These are phyloP conservation scores for Melampsora abietis-canadensis DNA, from an alignment of 1,284 basidiomycete species.

Conservation along the genomic window DNA sequence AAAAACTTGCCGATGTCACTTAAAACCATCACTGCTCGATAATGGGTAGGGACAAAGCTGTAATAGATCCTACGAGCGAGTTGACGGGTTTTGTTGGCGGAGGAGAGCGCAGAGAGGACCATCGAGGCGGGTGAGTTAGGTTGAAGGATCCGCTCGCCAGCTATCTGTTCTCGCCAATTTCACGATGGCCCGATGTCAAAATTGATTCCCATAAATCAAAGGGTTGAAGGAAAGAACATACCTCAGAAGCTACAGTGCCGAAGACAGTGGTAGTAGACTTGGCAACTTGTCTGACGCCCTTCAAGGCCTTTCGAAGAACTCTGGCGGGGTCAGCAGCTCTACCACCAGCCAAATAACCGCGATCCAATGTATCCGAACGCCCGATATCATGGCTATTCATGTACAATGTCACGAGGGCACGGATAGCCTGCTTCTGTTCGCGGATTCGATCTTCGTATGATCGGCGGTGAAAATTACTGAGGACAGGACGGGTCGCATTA, in stretches of 20 bases:
- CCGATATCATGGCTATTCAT: slow-evolving; percentile 61
- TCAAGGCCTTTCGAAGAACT: slow-evolving; percentile 68
- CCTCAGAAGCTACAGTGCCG: slow-evolving; percentile 37
- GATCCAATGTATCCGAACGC: slow-evolving; percentile 64
- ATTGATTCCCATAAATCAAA: background rate
- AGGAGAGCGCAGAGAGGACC: slow-evolving; percentile 73
- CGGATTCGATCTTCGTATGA: slow-evolving; percentile 78
- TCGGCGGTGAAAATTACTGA: slow-evolving; percentile 73
- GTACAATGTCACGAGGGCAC: slow-evolving; percentile 71
- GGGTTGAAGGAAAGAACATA: slow-evolving; percentile 1
- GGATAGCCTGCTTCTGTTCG: slow-evolving; percentile 76
- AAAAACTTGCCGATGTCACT: slow-evolving; percentile 74
- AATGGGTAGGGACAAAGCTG: slow-evolving; percentile 69
- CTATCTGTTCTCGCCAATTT: slow-evolving; percentile 55
- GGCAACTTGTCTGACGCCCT: slow-evolving; percentile 68
- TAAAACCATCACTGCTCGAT: slow-evolving; percentile 61
- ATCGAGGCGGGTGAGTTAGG: slow-evolving; percentile 81
- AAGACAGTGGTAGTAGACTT: slow-evolving; percentile 69
- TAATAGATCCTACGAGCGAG: slow-evolving; percentile 80
- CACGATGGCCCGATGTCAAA: slow-evolving; percentile 47
- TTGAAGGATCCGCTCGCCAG: slow-evolving; percentile 69
- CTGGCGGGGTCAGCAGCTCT: slow-evolving; percentile 59
- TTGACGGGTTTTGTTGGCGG: slow-evolving; percentile 75
- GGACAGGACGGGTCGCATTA: background rate
- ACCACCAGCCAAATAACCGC: slow-evolving; percentile 54